Percentiles rank a stretch among this genome's conserved stretches.
Conservation (phyloP, 2,329 filamentous ascomycete species). For the Botrytis byssoidea region DNA sequence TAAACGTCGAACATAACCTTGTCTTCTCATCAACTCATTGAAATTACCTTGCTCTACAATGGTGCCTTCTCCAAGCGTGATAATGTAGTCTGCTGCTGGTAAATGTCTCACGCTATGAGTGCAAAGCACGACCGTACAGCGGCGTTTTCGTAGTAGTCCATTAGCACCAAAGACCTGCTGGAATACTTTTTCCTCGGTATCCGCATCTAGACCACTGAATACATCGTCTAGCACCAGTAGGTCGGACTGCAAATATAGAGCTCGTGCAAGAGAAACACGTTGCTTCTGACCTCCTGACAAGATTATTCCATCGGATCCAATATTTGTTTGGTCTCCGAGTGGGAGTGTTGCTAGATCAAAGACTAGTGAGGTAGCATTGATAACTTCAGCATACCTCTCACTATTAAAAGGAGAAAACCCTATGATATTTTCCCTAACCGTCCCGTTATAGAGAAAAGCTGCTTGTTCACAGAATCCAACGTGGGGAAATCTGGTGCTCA, state of each 20-base stretch:
- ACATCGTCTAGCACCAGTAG: constrained; percentile 33
- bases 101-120: constrained; percentile 39
- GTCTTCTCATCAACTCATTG: constrained; percentile 21
- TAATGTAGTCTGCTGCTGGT: constrained; percentile 43
- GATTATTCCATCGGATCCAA: constrained; percentile 38
- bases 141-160: constrained; percentile 35
- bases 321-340: constrained; percentile 33
- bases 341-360: constrained; percentile 31
- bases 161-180: constrained; percentile 23
- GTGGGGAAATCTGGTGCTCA: constrained; percentile 2
- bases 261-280: constrained; percentile 33
- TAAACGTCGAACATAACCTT: constrained; percentile 6
- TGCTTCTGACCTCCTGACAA: constrained; percentile 35
- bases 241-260: constrained; percentile 23
- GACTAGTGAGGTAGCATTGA: constrained; percentile 29
- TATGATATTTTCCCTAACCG: constrained; percentile 31
- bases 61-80: constrained; percentile 38
- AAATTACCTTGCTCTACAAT: constrained; percentile 40
- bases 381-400: constrained; percentile 30
- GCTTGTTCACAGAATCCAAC: constrained; percentile 46
- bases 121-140: constrained; percentile 37
- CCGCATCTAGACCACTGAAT: constrained; percentile 31
- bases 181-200: constrained; percentile 28
- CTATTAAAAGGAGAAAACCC: constrained; percentile 30
- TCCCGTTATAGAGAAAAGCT: constrained; percentile 46